phyloP scores from a whole-genome alignment of 768 basidiomycete genomes.

The Dendrothele bispora region DNA sequence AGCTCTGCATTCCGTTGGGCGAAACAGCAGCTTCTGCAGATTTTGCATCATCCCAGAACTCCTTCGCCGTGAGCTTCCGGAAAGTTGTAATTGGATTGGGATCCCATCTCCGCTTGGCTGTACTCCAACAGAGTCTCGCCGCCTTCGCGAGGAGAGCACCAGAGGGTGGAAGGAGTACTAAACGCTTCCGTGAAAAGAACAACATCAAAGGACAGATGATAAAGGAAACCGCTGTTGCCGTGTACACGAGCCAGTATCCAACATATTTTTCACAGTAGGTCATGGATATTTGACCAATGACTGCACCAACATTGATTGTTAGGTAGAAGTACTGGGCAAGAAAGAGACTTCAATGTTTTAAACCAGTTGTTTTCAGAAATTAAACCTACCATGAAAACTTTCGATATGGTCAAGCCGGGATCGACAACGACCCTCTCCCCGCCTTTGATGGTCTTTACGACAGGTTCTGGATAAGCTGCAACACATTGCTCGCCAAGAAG shows the following conservation, averaged over 20 bases:
- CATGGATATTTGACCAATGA: conserved; percentile 71
- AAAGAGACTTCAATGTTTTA: too few species aligned
- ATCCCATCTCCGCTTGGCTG: conserved; percentile 52
- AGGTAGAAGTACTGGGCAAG: conserved; percentile 59
- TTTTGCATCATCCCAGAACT: conserved; percentile 75
- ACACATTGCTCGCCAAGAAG: conserved; percentile 77
- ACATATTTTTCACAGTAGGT: conserved; percentile 67
- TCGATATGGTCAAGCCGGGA: conserved; percentile 61
- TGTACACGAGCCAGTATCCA: conserved; percentile 64
- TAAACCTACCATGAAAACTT: conserved; percentile 69
- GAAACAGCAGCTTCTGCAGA: too few species aligned
- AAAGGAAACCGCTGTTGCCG: conserved; percentile 62
- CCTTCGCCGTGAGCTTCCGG: conserved; percentile 49
- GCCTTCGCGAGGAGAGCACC: conserved; percentile 59
- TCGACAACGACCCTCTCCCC: conserved; percentile 80
- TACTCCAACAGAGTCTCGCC: conserved; percentile 45
- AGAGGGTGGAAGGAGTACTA: conserved; percentile 54
- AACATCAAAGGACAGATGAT: conserved; percentile 61
- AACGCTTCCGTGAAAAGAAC: conserved; percentile 51
- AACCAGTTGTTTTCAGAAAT: too few species aligned
- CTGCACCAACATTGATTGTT: conserved; percentile 72
- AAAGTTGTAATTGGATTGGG: conserved; percentile 49
- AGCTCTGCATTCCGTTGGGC: too few species aligned
- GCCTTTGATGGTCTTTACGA: not conserved
- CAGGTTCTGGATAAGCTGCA: conserved; percentile 34